Evolutionary conservation across 768 basidiomycete genomes (phyloP).

Genomic region (Leccinellum albellum): DNA sequence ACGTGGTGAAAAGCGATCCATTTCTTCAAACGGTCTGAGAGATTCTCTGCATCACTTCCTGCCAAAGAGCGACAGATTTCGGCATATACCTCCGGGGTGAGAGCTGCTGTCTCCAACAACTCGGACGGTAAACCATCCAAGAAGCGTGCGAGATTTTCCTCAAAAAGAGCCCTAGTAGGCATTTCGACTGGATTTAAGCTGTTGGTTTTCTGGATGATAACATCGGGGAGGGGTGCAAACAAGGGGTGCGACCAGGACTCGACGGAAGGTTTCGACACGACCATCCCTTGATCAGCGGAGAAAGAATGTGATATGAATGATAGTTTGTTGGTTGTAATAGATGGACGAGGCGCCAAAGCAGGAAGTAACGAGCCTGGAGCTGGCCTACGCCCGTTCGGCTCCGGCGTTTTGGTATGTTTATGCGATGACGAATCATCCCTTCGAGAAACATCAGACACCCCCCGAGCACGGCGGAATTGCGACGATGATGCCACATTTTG

Average conservation of each 20-base stretch:
- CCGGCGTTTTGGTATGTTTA: constrained; percentile 21
- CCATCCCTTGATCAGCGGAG: constrained; percentile 35
- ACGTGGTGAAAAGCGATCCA: constrained; percentile 62
- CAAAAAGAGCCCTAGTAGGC: constrained; percentile 53
- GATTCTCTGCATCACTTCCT: constrained; percentile 26
- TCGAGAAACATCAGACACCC: constrained; percentile 23
- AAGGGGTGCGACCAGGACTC: constrained; percentile 58
- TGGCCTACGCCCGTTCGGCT: constrained; percentile 19
- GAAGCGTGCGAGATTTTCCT: constrained; percentile 48
- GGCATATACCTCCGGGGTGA: constrained; percentile 52
- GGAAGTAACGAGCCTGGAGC: constrained; percentile 20
- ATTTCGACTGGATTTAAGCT: constrained; percentile 54
- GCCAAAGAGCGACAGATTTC: constrained; percentile 47
- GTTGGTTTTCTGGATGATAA: constrained; percentile 51
- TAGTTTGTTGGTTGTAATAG: constrained; percentile 25
- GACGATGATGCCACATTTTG: constrained; percentile 43
- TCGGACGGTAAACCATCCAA: constrained; percentile 48
- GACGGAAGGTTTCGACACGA: constrained; percentile 39
- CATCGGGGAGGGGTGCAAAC: constrained; percentile 58
- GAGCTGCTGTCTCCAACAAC: constrained; percentile 57
- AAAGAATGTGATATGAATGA: constrained; percentile 46
- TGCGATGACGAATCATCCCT: constrained; percentile 15
- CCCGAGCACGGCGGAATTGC: constrained; percentile 16
- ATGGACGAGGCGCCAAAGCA: constrained; percentile 22
- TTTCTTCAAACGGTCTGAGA: constrained; percentile 42